Base-by-base conservation (phyloP, 2,329 filamentous ascomycete genomes). In the Fusarium marasasianum region DNA sequence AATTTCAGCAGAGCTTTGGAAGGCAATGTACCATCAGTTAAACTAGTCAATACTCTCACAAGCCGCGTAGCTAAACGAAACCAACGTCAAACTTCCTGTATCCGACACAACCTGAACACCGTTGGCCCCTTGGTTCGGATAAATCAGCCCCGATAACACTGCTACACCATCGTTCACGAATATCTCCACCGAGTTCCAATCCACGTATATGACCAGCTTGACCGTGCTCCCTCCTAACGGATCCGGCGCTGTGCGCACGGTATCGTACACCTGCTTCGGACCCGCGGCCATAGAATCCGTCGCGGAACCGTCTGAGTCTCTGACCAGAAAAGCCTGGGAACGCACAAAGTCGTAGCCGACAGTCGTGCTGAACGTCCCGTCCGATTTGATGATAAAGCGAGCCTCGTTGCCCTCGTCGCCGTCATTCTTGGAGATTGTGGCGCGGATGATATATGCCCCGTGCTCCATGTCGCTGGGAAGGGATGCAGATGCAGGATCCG, bases 1-100 rank as follows among this genome's bases (percentile, higher is more conserved):
- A 18, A 31, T n/a, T 13, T 9, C 11, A n/a, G 11, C 22, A 31
- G 10, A 2, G 20, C 14, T 13, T n/a, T 0, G 8, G 3, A 7
- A 13, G 14, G 7, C 14, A 50, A 13, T 13, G 5, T 5, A 9
- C 7, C 7, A 50, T 13, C 10, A 50, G 12, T 33, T 33, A 33
- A 35, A 35, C 29, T 50, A 50, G 10, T 31, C 11, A n/a, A n/a
- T 50, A 8, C 20, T n/a, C 10, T 17, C 47, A 50, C 14, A 31
- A 9, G 10, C 29, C 47, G n/a, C 33, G 3, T 53, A 24, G 13
- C 50, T 53, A 26, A 53, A 53, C 1, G 33, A 53, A 14, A 15
- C n/a, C n/a, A 53, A 26, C 6, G 31, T 37, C 50, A 53, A 15
- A 6, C 12, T 53, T 53, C n/a, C 50, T 20, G 31, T 53, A 37